Conservation (phyloP, 139 green algal genomes). For the Chlamydomonas urium region DNA sequence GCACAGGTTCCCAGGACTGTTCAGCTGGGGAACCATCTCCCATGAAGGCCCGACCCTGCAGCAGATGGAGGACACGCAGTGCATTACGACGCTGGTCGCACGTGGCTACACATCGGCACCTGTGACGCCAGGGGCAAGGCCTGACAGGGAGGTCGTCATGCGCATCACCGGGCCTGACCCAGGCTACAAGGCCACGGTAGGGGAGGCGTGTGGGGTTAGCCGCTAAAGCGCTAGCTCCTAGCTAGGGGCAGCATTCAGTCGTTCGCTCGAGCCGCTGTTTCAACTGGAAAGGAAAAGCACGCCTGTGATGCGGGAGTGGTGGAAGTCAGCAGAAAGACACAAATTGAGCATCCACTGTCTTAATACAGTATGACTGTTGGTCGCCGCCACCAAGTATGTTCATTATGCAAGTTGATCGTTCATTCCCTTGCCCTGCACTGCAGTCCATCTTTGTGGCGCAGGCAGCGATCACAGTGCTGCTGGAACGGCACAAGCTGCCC, state of each 20-base stretch:
- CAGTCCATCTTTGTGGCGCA: constrained; percentile 8
- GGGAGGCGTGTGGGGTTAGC: too few relatives aligned
- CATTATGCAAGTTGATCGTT: too few relatives aligned
- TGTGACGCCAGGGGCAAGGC: constrained; percentile 12
- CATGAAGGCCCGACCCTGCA: constrained; percentile 45
- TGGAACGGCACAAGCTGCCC: neutral
- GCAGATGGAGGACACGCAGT: constrained; percentile 49
- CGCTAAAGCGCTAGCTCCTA: too few relatives aligned
- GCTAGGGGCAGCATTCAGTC: too few relatives aligned
- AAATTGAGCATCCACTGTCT: too few relatives aligned
- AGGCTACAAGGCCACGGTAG: constrained; percentile 4
- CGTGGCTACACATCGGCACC: constrained; percentile 30
- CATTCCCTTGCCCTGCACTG: too few relatives aligned
- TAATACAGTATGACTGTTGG: too few relatives aligned
- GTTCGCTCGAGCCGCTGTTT: too few relatives aligned
- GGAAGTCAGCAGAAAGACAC: too few relatives aligned
- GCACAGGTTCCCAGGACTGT: constrained; percentile 18
- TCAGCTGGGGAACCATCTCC: constrained; percentile 51
- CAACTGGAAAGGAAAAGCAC: too few relatives aligned
- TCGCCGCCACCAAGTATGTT: too few relatives aligned
- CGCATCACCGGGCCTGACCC: constrained; percentile 10
- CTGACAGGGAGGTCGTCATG: constrained; percentile 13
- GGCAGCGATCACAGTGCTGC: neutral
- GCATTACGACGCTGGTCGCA: constrained; percentile 41
- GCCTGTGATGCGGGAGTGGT: too few relatives aligned